These are phyloP conservation scores for Wickerhamiella domercqiae DNA, from an alignment of 805 yeast genomes.

Conservation along the genomic window DNA sequence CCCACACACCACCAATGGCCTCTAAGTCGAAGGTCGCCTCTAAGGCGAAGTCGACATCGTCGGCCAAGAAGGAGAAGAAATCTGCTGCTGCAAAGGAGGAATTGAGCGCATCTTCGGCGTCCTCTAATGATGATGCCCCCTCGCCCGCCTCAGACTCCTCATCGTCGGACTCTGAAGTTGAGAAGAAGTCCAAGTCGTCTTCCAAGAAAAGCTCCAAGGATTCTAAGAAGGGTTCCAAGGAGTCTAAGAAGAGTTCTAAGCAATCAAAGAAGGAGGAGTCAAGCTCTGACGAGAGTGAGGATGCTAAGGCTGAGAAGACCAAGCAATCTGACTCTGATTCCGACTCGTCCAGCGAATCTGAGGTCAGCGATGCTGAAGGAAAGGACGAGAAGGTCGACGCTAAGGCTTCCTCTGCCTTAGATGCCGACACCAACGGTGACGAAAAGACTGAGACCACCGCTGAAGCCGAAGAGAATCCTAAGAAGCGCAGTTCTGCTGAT, in stretches of 20 bases:
- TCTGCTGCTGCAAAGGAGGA: constrained; percentile 8
- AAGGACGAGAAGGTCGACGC: constrained; percentile 4
- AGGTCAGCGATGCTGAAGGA: constrained; percentile 17
- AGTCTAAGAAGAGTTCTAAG: constrained; percentile 1
- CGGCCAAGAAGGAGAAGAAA: constrained; percentile 11
- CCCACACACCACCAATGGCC: constrained; percentile 1
- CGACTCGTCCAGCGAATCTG: constrained; percentile 18
- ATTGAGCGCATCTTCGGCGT: constrained; percentile 8
- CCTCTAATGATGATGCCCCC: constrained; percentile 13
- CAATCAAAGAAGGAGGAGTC: constrained; percentile 5
- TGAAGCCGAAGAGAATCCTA: constrained; percentile 17
- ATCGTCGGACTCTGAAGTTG: constrained; percentile 20
- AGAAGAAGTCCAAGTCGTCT: constrained; percentile 8
- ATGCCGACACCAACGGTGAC: constrained; percentile 17
- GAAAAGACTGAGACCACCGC: constrained; percentile 14
- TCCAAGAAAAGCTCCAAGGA: constrained; percentile 2
- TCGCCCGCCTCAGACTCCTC: constrained; percentile 23
- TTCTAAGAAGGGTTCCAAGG: constrained; percentile 4
- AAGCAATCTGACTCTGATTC: constrained; percentile 14
- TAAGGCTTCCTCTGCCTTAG: constrained; percentile 12
- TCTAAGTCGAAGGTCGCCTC: not conserved
- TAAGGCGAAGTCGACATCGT: not conserved
- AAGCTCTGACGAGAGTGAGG: constrained; percentile 12
- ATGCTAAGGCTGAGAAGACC: constrained; percentile 6
- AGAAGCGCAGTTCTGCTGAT: constrained; percentile 18